These are phyloP conservation scores for Suillus bovinus DNA, from an alignment of 768 basidiomycete genomes.

Conservation along the genomic window DNA sequence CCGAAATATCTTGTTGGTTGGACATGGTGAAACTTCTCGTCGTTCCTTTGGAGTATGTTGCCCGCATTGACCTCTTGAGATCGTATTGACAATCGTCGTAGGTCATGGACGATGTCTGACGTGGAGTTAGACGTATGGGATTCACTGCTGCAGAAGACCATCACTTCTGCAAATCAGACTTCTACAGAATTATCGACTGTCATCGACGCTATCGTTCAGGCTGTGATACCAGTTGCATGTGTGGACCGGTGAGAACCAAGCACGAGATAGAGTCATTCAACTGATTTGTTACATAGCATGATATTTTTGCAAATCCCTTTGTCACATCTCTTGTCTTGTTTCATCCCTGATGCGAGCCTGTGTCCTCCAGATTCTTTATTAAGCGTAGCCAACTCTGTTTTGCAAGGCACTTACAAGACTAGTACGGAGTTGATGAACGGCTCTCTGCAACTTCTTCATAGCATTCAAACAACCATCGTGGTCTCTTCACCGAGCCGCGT, in stretches of 20 bases:
- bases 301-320: slow-evolving; percentile 16
- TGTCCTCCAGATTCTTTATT: slow-evolving; percentile 27
- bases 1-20: slow-evolving; percentile 36
- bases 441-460: slow-evolving; percentile 39
- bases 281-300: not conserved
- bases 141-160: slow-evolving; percentile 32
- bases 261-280: not conserved
- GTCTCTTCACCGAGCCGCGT: slow-evolving; percentile 29
- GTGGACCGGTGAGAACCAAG: not conserved
- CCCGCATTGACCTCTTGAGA: not conserved
- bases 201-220: slow-evolving; percentile 13
- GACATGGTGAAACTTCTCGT: slow-evolving; percentile 45
- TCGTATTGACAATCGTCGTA: slow-evolving; percentile 24
- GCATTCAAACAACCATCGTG: slow-evolving; percentile 35
- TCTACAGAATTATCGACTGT: slow-evolving; percentile 16
- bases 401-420: slow-evolving; percentile 37
- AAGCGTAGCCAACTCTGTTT: slow-evolving; percentile 27
- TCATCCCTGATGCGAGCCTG: slow-evolving; percentile 9
- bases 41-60: slow-evolving; percentile 48
- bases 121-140: slow-evolving; percentile 47
- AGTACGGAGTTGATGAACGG: slow-evolving; percentile 25
- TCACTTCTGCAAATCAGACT: slow-evolving; percentile 24
- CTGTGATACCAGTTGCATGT: not conserved
- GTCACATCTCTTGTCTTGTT: slow-evolving; percentile 15
- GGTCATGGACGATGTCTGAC: slow-evolving; percentile 46